Conservation (phyloP, 306 rosid species). For the Vigna hirtella region DNA sequence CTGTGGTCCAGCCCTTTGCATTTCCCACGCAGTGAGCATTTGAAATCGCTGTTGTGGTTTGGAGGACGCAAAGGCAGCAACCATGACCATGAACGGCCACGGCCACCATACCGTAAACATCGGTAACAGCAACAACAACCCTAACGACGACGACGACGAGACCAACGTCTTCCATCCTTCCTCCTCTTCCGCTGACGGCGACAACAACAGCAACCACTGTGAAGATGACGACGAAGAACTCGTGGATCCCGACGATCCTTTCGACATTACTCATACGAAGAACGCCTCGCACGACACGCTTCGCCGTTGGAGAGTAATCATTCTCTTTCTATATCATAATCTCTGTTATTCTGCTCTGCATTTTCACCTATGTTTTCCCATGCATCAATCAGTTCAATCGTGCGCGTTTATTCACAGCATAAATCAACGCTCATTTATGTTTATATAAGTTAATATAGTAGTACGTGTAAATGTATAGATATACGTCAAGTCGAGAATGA, state of each 20-base stretch:
- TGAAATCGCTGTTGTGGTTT: constrained; percentile 42
- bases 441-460: not conserved
- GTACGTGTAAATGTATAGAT: no score
- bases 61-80: constrained; percentile 6
- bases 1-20: constrained; percentile 36
- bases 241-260: constrained; percentile 63
- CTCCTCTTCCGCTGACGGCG: not conserved
- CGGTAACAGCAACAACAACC: not conserved
- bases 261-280: constrained; percentile 76
- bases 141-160: not conserved
- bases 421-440: not conserved
- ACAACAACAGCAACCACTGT: not conserved
- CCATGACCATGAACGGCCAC: constrained; percentile 55
- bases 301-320: constrained; percentile 59
- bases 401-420: not conserved
- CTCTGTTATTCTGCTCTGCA: not conserved
- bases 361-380: not conserved
- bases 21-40: constrained; percentile 44
- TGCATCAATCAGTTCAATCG: not conserved
- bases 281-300: constrained; percentile 77
- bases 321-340: not conserved
- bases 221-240: constrained; percentile 8
- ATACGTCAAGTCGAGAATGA: no score
- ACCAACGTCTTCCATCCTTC: not conserved
- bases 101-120: constrained; percentile 47